A percentile compares a stretch with the other conserved stretches of the same genome.
phyloP scores from a whole-genome alignment of 495 filamentous ascomycete genomes.

The Penicillium subrubescens region DNA sequence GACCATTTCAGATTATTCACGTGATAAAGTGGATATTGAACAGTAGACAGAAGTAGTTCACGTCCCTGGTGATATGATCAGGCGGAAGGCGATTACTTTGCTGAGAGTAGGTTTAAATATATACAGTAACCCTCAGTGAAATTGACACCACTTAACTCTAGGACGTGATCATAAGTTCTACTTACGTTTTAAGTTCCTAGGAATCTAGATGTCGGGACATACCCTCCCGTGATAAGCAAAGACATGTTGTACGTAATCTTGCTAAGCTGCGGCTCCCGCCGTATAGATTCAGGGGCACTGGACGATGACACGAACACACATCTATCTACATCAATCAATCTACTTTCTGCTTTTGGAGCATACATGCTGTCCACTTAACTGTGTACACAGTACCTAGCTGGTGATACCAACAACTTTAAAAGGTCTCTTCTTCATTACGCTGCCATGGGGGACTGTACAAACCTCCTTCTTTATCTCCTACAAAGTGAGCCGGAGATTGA shows the following conservation, averaged over 20 bases:
- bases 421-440: slow-evolving; percentile 4
- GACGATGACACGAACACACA: too few species aligned
- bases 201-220: too few species aligned
- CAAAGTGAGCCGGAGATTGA: neutral
- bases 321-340: too few species aligned
- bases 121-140: neutral
- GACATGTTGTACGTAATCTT: too few species aligned
- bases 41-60: neutral
- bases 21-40: neutral
- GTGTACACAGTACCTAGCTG: too few species aligned
- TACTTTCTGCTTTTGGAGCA: too few species aligned
- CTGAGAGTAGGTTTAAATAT: neutral
- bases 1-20: slow-evolving; percentile 12
- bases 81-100: neutral
- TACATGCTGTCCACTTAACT: too few species aligned
- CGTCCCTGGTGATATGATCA: neutral
- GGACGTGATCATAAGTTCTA: neutral
- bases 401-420: too few species aligned
- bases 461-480: neutral
- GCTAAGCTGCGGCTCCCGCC: too few species aligned
- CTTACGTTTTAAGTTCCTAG: neutral
- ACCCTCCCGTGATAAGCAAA: too few species aligned
- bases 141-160: neutral
- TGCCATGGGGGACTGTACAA: slow-evolving; percentile 4
- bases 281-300: too few species aligned